Evolutionary conservation across 2,329 filamentous ascomycete genomes (phyloP), one percentile per base, ranked within the genome.

Genomic region (Claviceps paspali): DNA sequence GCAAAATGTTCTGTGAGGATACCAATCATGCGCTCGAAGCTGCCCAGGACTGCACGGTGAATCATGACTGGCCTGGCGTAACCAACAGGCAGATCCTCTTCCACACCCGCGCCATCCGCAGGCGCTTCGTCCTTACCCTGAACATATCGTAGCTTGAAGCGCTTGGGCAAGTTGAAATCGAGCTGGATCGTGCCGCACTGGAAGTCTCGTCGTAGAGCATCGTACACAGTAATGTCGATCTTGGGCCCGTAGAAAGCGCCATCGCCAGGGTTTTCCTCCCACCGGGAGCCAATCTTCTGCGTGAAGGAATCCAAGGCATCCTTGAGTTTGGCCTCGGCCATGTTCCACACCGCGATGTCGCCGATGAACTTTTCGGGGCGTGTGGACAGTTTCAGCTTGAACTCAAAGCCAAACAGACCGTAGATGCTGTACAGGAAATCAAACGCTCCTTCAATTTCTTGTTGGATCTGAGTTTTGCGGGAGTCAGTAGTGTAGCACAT

Each of bases 201-300:
- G 44, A 56, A 54, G 38, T 60, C 83, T 55, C 87, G 75, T 59
- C 77, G 76, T 47, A 95, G 67, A 32, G 84, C 84, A 60, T 95
- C 88, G 36, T 78, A 79, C 52, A 98, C 87, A 43, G 84, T 92
- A 53, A 98, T 91, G 51, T 98, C 91, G 49, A 96, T 94, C 73
- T 98, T 98, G 36, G 91, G 91, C 2, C 91, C 91, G 58, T 98
- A 98, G 64, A 96, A 98, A 37, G 91, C 91, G 54, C 91, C 91
- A 50, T 98, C 91, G 40, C 88, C 91, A 42, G 85, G 81, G 60
- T 96, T 94, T 36, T 94, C 67, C 57, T 84, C 81, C 91, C 91
- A 98, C 45, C 76, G 67, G 24, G 76, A 70, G 42, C 79, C 73
- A 26, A 59, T 59, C 39, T 59, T 57, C 15, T 61, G 62, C 39